phyloP scores from a whole-genome alignment of 148 eudicot genomes.

The Pharnaceum exiguum region DNA sequence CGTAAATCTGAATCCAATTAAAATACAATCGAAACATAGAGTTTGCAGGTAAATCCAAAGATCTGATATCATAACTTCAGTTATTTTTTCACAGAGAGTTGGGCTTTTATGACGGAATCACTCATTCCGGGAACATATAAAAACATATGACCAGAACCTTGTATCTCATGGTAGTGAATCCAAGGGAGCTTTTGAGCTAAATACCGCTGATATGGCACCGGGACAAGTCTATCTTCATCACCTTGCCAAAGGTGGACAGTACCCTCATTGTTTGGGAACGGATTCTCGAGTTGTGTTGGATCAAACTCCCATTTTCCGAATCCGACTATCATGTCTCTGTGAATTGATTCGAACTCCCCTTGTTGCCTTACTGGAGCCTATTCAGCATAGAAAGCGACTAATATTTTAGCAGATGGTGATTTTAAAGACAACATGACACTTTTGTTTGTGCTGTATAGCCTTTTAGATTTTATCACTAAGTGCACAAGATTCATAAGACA shows the following conservation, averaged over 20 bases:
- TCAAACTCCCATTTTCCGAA: slow-evolving; percentile 77
- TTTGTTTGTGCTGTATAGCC: no score
- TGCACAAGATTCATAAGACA: no score
- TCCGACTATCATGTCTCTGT: slow-evolving; percentile 56
- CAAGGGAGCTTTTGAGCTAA: slow-evolving; percentile 56
- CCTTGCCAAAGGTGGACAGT: slow-evolving; percentile 84
- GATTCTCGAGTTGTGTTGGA: slow-evolving; percentile 54
- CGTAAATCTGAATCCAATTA: no score
- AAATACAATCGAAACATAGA: no score
- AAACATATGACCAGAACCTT: slow-evolving; percentile 69
- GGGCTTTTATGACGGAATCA: slow-evolving; percentile 57
- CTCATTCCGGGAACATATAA: slow-evolving; percentile 53
- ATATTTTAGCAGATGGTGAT: no score
- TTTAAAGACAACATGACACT: no score
- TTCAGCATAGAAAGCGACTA: no score
- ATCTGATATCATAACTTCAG: not conserved
- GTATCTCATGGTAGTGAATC: slow-evolving; percentile 64
- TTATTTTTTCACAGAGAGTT: slow-evolving; percentile 21
- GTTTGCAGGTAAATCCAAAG: not conserved
- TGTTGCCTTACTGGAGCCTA: slow-evolving; percentile 59
- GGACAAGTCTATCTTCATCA: slow-evolving; percentile 56
- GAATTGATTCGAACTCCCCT: slow-evolving; percentile 62
- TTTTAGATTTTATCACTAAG: no score
- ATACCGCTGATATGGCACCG: slow-evolving; percentile 46
- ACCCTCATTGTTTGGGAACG: slow-evolving; percentile 50